Base-by-base conservation (phyloP, 129 eudicot species). In the Artemisia tridentata region DNA sequence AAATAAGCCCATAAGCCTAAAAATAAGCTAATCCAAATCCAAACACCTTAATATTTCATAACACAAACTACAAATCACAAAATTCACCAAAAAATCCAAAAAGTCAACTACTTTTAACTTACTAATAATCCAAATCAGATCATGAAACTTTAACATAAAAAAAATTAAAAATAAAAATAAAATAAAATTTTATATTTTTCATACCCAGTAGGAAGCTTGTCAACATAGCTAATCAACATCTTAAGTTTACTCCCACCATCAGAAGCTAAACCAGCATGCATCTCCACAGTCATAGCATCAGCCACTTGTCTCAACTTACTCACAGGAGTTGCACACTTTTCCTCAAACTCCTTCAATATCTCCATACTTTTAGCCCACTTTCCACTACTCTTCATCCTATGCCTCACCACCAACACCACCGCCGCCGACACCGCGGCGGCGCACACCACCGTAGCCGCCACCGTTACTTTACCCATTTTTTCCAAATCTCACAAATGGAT, bases 231-330 rank as follows among this genome's bases (percentile, higher is more conserved):
- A 78, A 93, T 87, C 54, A 93, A 83, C 99, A 93, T 93, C 92
- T 93, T 93, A 50, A 93, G 92, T 84, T 93, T 89, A 65, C 95
- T 89, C 17, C 98, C 98, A 11, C 98, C 98, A 27, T 93, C 98
- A 16, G 95, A 85, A 16, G 98, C 96, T 20, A 93, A 92, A 9
- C 98, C 98, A 68, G 96, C 96, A 78, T 92, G 95, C 98, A 92
- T 92, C 96, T 92, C 98, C 55, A 87, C 98, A 41, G 84, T 81
- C 98, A 92, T 92, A 4, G 96, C 98, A 31, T 92, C 96, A 62
- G 98, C 98, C 6, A 92, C 88, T 72, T 86, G 98, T 49, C 86
- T 75, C 71, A 92, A 95, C 75, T 85, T 86, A 27, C 73, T 80
- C 23, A 68, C 13, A 62, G 98, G 90, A 25, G 96, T 77, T 27